Conservation (phyloP, 805 yeast species). For the Sporopachydermia quercuum region DNA sequence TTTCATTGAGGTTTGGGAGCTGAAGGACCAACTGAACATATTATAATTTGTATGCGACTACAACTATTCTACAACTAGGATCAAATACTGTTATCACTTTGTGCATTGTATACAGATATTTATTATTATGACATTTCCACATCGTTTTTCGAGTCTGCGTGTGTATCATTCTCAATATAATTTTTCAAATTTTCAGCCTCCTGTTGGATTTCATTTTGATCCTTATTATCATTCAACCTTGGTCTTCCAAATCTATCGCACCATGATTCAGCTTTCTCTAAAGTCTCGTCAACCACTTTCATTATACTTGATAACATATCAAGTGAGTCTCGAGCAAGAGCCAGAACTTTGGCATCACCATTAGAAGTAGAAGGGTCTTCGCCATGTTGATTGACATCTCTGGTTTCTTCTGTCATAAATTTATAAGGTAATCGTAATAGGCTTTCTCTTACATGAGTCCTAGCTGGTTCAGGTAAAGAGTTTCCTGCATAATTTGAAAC, state of each 20-base stretch:
- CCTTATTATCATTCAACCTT: conserved; percentile 4
- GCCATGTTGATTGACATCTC: conserved; percentile 4
- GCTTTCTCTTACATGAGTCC: conserved; percentile 67
- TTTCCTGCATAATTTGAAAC: conserved; percentile 75
- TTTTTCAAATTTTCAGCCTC: too few relatives aligned
- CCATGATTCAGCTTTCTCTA: conserved; percentile 82
- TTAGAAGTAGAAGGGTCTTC: conserved; percentile 10
- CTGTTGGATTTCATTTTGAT: too few relatives aligned
- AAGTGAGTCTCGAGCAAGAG: conserved; percentile 78
- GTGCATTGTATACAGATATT: too few relatives aligned
- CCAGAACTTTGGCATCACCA: conserved; percentile 57
- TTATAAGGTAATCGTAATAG: conserved; percentile 60
- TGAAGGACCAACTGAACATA: too few relatives aligned
- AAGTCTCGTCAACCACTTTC: conserved; percentile 69
- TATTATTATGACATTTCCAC: neutral
- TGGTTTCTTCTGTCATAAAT: conserved; percentile 11
- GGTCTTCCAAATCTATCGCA: conserved; percentile 19
- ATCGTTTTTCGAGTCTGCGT: neutral
- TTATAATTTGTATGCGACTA: too few relatives aligned
- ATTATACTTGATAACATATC: conserved; percentile 78
- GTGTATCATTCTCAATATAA: too few relatives aligned
- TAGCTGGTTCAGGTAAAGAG: conserved; percentile 62
- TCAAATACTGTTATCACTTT: too few relatives aligned
- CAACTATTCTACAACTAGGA: too few relatives aligned
- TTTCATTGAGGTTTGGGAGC: too few relatives aligned